These are phyloP conservation scores for Saraca asoca DNA, from an alignment of 331 rosid species.

Conservation along the genomic window DNA sequence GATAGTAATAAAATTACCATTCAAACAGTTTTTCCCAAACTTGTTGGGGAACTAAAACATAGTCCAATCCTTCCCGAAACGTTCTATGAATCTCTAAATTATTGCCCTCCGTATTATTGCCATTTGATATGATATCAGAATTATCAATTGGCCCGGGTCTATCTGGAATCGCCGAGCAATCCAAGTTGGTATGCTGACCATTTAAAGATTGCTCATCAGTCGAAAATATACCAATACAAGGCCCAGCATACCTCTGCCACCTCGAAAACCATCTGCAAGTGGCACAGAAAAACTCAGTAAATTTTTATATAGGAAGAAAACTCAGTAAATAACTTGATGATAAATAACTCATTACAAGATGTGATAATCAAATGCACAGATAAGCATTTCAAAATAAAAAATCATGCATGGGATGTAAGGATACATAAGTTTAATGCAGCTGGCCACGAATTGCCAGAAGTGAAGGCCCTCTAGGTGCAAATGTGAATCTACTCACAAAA, in stretches of 20 bases:
- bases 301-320: slow-evolving; percentile 24
- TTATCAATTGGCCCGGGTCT: slow-evolving; percentile 96
- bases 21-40: slow-evolving; percentile 81
- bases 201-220: slow-evolving; percentile 51
- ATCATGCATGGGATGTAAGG: not conserved
- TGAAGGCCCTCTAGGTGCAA: slow-evolving; percentile 4
- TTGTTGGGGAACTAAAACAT: slow-evolving; percentile 81
- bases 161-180: slow-evolving; percentile 41
- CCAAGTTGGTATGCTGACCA: slow-evolving; percentile 39
- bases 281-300: slow-evolving; percentile 24
- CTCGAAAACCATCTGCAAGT: slow-evolving; percentile 77
- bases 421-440: not conserved
- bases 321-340: slow-evolving; percentile 13
- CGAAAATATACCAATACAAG: slow-evolving; percentile 45
- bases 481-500: slow-evolving; percentile 16
- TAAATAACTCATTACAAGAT: slow-evolving; percentile 6
- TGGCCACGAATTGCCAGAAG: slow-evolving; percentile 10
- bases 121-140: slow-evolving; percentile 66
- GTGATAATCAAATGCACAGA: slow-evolving; percentile 19
- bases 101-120: slow-evolving; percentile 38
- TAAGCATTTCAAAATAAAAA: slow-evolving; percentile 1
- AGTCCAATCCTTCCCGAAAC: slow-evolving; percentile 74
- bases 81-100: slow-evolving; percentile 59
- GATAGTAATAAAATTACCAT: slow-evolving; percentile 54
- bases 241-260: slow-evolving; percentile 84